Evolutionary conservation across 139 green algal species (phyloP).

Genomic region (Coelastrella sp.): DNA sequence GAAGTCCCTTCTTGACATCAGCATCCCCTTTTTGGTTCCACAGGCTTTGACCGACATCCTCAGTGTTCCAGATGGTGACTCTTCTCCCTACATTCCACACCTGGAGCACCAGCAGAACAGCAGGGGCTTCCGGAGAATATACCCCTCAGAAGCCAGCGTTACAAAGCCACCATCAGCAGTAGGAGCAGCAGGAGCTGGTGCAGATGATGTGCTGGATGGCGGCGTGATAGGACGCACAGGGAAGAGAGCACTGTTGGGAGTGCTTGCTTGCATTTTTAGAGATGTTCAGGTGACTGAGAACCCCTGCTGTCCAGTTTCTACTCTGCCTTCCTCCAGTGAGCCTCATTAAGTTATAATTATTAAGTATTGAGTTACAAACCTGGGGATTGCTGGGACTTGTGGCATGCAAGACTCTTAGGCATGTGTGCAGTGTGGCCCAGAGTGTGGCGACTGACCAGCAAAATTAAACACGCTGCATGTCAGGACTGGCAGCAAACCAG

Average conservation of each 20-base stretch:
- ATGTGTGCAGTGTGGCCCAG: no score
- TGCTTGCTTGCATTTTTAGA: constrained; percentile 22
- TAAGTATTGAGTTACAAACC: no score
- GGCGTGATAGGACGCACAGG: not conserved
- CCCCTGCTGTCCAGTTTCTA: not conserved
- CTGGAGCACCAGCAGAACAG: not conserved
- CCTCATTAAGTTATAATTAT: no score
- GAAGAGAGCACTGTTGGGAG: not conserved
- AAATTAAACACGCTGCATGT: no score
- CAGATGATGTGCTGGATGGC: not conserved
- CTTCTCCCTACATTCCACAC: not conserved
- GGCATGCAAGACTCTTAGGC: no score
- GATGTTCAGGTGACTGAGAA: not conserved
- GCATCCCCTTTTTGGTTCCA: no score
- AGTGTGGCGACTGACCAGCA: no score
- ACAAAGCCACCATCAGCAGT: not conserved
- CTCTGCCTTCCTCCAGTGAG: no score
- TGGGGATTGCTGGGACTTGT: no score
- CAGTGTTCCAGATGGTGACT: constrained; percentile 11
- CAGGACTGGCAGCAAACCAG: no score
- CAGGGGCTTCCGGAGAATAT: not conserved
- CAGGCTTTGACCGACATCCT: not conserved
- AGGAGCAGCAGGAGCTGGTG: not conserved
- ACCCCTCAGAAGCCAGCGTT: not conserved
- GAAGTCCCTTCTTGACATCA: no score